Evolutionary conservation across 495 filamentous ascomycete species (phyloP), one percentile per base, ranked within the genome.

Genomic region (Amorphotheca resinae): DNA sequence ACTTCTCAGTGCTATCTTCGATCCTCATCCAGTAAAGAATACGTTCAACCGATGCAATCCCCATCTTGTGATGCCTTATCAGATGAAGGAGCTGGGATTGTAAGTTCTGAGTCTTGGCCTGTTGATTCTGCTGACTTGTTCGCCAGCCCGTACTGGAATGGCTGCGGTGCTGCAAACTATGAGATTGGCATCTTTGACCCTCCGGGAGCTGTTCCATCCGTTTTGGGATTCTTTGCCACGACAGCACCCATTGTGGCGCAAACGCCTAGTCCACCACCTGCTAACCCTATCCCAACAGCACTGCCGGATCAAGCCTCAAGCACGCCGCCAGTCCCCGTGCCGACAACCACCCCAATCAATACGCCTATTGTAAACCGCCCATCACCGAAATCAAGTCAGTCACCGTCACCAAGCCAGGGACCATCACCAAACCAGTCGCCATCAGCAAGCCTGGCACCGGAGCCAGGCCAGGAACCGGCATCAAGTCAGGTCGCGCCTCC

Each of bases 31-130:
- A 9, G 21, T 48, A 9, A 12, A 17, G 2, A 26, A 35, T 6
- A 44, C 11, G 2, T 46, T 44, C 22, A 48, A 52, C 22, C 16
- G 44, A 44, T 52, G 49, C 37, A 38, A 44, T 41, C 49, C 49
- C 17, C 20, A 39, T 23, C 22, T 52, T 15, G 18, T 31, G 22
- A 22, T 41, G 20, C 49, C 49, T 16, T n/a, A 20, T 22, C 26
- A 52, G 28, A 9, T 44, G 4, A 44, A 41, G 6, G 14, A n/a
- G 1, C 9, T 52, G 4, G 49, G 49, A 30, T 42, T 35, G 49
- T 52, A 45, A 38, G 49, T 51, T 1, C 15, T 25, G 18, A 6
- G 20, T 0, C 1, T 18, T 21, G 31, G 3, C 6, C 6, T 40
- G 2, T 18, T 34, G 14, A 31, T 33, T 16, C 16, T 3, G 16